Evolutionary conservation across 1,284 basidiomycete genomes (phyloP), one percentile per base, ranked within the genome.

Genomic region (Vanrija sp.): DNA sequence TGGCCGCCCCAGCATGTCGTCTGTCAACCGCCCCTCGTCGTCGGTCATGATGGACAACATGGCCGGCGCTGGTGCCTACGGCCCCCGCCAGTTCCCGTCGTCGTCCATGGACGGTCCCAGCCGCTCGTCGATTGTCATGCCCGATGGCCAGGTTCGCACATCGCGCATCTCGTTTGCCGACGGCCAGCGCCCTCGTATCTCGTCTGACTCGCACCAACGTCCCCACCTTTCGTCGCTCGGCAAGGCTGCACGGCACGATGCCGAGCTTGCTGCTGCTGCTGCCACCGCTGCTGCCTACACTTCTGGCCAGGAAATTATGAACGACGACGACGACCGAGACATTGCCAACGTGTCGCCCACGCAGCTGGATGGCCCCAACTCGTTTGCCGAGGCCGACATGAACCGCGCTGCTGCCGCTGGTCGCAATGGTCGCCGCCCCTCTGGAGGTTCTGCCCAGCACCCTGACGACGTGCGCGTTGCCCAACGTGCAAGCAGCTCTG

Each of bases 381-480:
- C 83, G 7, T 80, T 91, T 46, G 85, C 82, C 5, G 75, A 83
- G 0, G 85, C 86, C 39, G 86, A 87, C 64, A 87, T 90, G 61
- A 49, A 60, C 58, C 55, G 68, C 60, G 55, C 64, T 40, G 61
- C 60, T 25, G 47, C 66, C 25, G 66, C 59, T 14, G 51, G 60
- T 8, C 51, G 64, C 42, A 64, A 66, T 23, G 62, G 64, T 25
- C 54, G 72, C 34, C 34, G 34, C 2, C 34, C 34, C 14, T 34
- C 34, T 7, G 34, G 34, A 34, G 62, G 21, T 23, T 18, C n/a
- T 25, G 10, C 28, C 15, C 40, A 38, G 12, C 38, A 42, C 23
- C 23, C n/a, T 14, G 39, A 38, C 26, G 23, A 16, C 12, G 39
- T 46, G 38, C 29, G 34, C 38, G 66, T 64, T 46, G 72, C 69